phyloP scores from a whole-genome alignment of 352 stramenopile genomes.

The Phytophthora tubulina region DNA sequence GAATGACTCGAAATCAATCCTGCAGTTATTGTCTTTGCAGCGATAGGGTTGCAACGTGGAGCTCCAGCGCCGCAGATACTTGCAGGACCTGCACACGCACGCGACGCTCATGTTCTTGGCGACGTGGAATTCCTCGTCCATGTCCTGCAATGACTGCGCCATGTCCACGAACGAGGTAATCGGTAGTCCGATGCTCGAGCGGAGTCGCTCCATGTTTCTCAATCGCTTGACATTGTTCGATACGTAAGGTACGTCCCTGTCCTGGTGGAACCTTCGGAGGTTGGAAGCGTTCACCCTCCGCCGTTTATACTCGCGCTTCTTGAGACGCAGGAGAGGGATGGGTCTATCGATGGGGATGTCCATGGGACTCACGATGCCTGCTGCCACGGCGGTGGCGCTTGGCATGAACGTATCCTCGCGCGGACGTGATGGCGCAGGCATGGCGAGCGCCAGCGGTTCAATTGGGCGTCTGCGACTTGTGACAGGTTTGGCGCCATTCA shows the following conservation, averaged over 20 bases:
- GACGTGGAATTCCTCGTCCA: slow-evolving; percentile 40
- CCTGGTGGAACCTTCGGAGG: neutral
- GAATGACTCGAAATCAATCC: slow-evolving; percentile 46
- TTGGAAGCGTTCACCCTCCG: neutral
- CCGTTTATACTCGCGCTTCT: neutral
- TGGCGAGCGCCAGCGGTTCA: slow-evolving; percentile 13
- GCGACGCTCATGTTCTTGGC: slow-evolving; percentile 20
- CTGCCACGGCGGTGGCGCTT: neutral
- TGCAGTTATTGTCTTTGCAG: slow-evolving; percentile 34
- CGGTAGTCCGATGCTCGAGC: slow-evolving; percentile 27
- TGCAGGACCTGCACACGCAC: slow-evolving; percentile 27
- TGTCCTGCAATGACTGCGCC: slow-evolving; percentile 18
- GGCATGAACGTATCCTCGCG: slow-evolving; percentile 10
- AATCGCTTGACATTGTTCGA: neutral
- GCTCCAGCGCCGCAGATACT: slow-evolving; percentile 23
- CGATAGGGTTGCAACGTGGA: slow-evolving; percentile 25
- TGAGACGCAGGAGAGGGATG: slow-evolving; percentile 17
- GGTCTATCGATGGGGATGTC: slow-evolving; percentile 19
- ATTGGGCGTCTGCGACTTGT: slow-evolving; percentile 33
- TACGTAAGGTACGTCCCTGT: neutral
- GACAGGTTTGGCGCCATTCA: slow-evolving; percentile 1
- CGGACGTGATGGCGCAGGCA: neutral
- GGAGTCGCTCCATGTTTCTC: slow-evolving; percentile 17
- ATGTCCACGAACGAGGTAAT: slow-evolving; percentile 7
- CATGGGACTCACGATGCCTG: slow-evolving; percentile 22